These are phyloP conservation scores for Saturnispora dispora DNA, from an alignment of 805 yeast species.

Conservation along the genomic window DNA sequence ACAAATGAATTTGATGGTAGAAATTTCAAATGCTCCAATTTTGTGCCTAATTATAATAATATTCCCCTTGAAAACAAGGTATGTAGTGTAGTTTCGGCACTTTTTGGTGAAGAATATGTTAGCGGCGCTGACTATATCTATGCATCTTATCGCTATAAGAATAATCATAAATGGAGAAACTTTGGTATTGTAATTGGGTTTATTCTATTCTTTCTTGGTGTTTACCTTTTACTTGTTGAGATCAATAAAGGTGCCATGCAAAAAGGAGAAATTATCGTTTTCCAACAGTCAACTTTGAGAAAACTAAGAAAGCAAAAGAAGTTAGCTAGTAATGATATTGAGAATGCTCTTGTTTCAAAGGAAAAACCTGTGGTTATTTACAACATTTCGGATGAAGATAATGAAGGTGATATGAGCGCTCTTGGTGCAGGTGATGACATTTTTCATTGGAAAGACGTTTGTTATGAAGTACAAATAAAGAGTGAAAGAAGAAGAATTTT, in stretches of 20 bases:
- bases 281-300: slow-evolving; percentile 40
- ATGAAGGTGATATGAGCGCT: slow-evolving; percentile 24
- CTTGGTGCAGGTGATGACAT: slow-evolving; percentile 35
- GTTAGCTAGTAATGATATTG: slow-evolving; percentile 23
- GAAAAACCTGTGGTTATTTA: slow-evolving; percentile 22
- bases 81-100: slow-evolving; percentile 44
- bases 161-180: slow-evolving; percentile 69
- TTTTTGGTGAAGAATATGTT: slow-evolving; percentile 43
- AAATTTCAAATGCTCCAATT: slow-evolving; percentile 36
- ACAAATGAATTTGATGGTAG: slow-evolving; percentile 47
- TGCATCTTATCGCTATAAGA: slow-evolving; percentile 40
- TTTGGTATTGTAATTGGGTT: slow-evolving; percentile 59
- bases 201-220: slow-evolving; percentile 41
- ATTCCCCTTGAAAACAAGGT: slow-evolving; percentile 17
- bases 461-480: slow-evolving; percentile 60
- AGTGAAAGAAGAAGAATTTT: slow-evolving; percentile 51
- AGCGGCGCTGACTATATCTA: slow-evolving; percentile 50
- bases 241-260: slow-evolving; percentile 52
- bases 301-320: slow-evolving; percentile 35
- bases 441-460: slow-evolving; percentile 71
- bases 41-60: slow-evolving; percentile 35
- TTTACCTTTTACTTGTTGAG: slow-evolving; percentile 49
- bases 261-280: slow-evolving; percentile 63
- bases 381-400: slow-evolving; percentile 3
- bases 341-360: slow-evolving; percentile 15